phyloP scores from a whole-genome alignment of 2,329 filamentous ascomycete species.

The Amauroascus niger region DNA sequence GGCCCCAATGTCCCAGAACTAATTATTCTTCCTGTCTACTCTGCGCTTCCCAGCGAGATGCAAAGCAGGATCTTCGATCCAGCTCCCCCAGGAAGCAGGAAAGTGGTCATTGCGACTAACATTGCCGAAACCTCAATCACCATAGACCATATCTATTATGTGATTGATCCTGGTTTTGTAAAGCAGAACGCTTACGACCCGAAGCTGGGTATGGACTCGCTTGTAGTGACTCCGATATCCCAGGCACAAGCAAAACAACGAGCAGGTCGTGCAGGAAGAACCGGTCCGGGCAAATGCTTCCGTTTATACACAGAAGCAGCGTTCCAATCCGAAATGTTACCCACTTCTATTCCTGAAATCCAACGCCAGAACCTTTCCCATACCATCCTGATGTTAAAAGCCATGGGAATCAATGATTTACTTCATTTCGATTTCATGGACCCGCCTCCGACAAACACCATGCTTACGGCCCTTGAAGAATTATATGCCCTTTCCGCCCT shows the following conservation, averaged over 20 bases:
- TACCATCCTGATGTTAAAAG: conserved; percentile 95
- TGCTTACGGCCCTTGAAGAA: conserved; percentile 92
- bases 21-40: conserved; percentile 91
- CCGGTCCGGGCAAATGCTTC: conserved; percentile 93
- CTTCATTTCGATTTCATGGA: conserved; percentile 99
- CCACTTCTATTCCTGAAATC: conserved; percentile 91
- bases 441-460: conserved; percentile 91
- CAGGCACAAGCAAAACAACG: conserved; percentile 94
- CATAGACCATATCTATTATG: conserved; percentile 95
- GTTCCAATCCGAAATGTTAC: conserved; percentile 93
- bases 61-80: conserved; percentile 93
- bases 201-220: conserved; percentile 93
- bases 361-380: conserved; percentile 86
- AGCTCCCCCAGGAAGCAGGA: conserved; percentile 71
- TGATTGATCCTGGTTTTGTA: conserved; percentile 92
- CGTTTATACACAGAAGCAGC: conserved; percentile 89
- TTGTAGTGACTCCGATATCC: conserved; percentile 91
- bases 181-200: conserved; percentile 97
- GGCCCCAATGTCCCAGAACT: conserved; percentile 85
- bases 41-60: conserved; percentile 83
- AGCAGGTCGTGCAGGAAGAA: conserved; percentile 84
- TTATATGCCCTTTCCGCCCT: conserved; percentile 84
- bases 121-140: conserved; percentile 98
- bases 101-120: conserved; percentile 96
- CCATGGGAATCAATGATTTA: conserved; percentile 97